Evolutionary conservation across 371 early-diverging fungal genomes (phyloP).

Genomic region (Coemansia sp.): DNA sequence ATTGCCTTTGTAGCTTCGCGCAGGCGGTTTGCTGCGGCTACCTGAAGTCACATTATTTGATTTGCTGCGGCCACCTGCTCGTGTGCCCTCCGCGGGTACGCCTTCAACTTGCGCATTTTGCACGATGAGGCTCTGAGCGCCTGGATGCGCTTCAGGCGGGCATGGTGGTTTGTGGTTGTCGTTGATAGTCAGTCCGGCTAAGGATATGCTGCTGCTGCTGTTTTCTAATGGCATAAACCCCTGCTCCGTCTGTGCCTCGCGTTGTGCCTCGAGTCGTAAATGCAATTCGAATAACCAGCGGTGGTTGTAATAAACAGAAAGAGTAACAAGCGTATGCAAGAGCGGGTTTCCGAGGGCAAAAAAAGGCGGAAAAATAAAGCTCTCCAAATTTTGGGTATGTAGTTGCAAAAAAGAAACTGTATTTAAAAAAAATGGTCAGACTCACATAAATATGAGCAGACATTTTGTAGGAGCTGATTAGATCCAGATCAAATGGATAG

Average conservation of each 20-base stretch:
- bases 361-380: not conserved
- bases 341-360: not conserved
- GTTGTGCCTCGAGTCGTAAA: not conserved
- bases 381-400: not conserved
- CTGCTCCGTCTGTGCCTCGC: not conserved
- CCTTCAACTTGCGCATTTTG: not conserved
- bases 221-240: constrained; percentile 8
- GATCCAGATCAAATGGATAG: too few relatives aligned
- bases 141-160: constrained; percentile 4
- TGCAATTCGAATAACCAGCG: constrained; percentile 1
- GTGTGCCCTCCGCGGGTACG: constrained; percentile 2
- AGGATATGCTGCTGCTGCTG: constrained; percentile 1
- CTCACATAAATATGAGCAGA: too few relatives aligned
- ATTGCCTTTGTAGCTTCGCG: not conserved
- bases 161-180: not conserved
- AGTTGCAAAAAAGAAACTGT: not conserved
- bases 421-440: not conserved
- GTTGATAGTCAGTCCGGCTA: constrained; percentile 9
- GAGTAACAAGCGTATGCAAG: not conserved
- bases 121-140: not conserved
- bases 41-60: not conserved
- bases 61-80: constrained; percentile 2
- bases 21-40: not conserved
- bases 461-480: too few relatives aligned
- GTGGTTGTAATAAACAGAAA: not conserved